Evolutionary conservation across 805 yeast genomes (phyloP), one percentile per base, ranked within the genome.

Genomic region (Myxozyma udenii): DNA sequence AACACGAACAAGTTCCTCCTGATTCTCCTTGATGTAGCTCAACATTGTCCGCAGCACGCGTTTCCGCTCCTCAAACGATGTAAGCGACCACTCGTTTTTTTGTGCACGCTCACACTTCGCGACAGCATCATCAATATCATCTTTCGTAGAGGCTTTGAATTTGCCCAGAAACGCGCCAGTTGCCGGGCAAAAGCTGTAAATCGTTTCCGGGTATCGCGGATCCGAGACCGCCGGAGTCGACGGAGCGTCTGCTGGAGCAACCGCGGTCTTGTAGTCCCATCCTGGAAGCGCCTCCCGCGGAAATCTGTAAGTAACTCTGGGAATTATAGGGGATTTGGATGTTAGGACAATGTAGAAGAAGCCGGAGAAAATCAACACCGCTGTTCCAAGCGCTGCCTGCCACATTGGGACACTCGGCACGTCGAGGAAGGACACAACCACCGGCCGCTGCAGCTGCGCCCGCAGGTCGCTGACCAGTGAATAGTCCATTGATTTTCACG

Each of bases 121-220:
- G 18, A 93, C 80, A 50, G 81, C 76, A 4, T 62, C 60, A 65
- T 91, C 91, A 67, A 93, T 85, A 41, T 88, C 93, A 2, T 75
- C 77, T 42, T 73, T 74, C n/a, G 84, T 70, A 50, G 81, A 78
- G 1, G 87, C 81, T 44, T 75, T 71, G 61, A 82, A 83, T 21
- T 81, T 75, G 0, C 96, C 98, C 58, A 91, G 73, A 56, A 73
- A 82, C 69, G 88, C 96, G 30, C 96, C 95, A 0, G 98, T 93
- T 0, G 98, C 96, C 2, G 98, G 98, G 70, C 98, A 91, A 67
- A 87, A 85, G 55, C 90, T 80, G 64, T 87, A 90, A 55, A 91
- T 86, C 58, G 69, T 74, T 19, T 72, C 51, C 2, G 57, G 60
- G 16, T 19, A 26, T 4, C 3, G 19, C 23, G 46, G 38, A n/a